phyloP scores from a whole-genome alignment of 257 asterid genomes.

The Nicotiana otophora region DNA sequence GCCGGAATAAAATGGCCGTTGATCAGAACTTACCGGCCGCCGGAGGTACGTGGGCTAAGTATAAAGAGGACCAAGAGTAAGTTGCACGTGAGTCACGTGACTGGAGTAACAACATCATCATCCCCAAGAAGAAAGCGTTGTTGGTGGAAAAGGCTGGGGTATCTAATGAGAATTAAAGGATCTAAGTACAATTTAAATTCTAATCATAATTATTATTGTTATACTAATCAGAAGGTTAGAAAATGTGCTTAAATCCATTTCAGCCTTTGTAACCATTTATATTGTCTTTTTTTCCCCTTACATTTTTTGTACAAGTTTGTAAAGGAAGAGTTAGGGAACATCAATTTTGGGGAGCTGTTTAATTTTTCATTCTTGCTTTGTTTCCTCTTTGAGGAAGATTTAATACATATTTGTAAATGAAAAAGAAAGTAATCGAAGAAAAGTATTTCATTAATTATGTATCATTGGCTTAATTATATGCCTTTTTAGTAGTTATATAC shows the following conservation, averaged over 20 bases:
- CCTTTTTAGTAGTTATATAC: neutral
- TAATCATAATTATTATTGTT: slow-evolving; percentile 58
- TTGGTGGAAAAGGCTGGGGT: slow-evolving; percentile 57
- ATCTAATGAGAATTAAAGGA: slow-evolving; percentile 47
- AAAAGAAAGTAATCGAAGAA: neutral
- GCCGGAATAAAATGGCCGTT: slow-evolving; percentile 89
- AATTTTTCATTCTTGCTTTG: neutral
- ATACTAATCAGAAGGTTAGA: slow-evolving; percentile 30
- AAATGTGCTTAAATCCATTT: slow-evolving; percentile 25
- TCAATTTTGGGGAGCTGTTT: slow-evolving; percentile 10
- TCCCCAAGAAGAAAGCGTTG: slow-evolving; percentile 63
- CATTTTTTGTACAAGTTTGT: neutral
- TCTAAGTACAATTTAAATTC: slow-evolving; percentile 47
- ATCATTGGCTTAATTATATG: neutral
- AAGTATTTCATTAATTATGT: neutral
- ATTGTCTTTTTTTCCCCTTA: neutral
- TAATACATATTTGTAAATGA: slow-evolving; percentile 13
- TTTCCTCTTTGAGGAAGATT: neutral
- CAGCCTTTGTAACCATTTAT: neutral
- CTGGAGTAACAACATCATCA: slow-evolving; percentile 17
- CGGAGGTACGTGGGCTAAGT: slow-evolving; percentile 70
- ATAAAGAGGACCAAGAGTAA: slow-evolving; percentile 56
- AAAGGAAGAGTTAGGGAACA: slow-evolving; percentile 12
- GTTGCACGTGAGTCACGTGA: slow-evolving; percentile 37
- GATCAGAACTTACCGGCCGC: slow-evolving; percentile 69